A percentile compares a stretch with the other conserved stretches of the same genome.
Evolutionary conservation across 495 filamentous ascomycete genomes (phyloP).

Genomic region (Penicillium subrubescens): DNA sequence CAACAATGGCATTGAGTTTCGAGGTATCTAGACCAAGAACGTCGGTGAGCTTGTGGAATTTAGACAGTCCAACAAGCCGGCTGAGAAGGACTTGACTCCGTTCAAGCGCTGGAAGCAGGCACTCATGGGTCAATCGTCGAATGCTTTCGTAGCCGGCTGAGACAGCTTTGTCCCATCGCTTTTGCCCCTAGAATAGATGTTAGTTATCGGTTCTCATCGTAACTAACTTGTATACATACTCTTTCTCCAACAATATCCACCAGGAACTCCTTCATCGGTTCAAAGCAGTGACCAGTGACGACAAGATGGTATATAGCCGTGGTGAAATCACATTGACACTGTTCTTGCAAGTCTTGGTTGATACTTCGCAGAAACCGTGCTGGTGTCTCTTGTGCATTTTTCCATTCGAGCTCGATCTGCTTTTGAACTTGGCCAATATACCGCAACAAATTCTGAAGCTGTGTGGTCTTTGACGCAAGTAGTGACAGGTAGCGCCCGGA

Average conservation of each 20-base stretch:
- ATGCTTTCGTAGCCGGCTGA: conserved; percentile 74
- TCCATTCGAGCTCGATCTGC: conserved; percentile 78
- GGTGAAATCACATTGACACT: conserved; percentile 63
- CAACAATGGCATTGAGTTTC: conserved; percentile 60
- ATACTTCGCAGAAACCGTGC: conserved; percentile 73
- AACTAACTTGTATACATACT: conserved; percentile 47
- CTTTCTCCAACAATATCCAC: conserved; percentile 83
- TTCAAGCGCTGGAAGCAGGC: conserved; percentile 84
- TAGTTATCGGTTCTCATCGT: conserved; percentile 13
- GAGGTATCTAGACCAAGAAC: conserved; percentile 64
- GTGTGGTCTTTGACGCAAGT: conserved; percentile 81
- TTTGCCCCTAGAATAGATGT: conserved; percentile 69
- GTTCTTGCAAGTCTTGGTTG: conserved; percentile 62
- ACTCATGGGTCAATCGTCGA: conserved; percentile 77
- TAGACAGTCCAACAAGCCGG: conserved; percentile 81
- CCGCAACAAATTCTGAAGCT: conserved; percentile 79
- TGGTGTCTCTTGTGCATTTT: conserved; percentile 78
- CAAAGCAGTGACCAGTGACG: conserved; percentile 78
- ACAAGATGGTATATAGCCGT: conserved; percentile 84
- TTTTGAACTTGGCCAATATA: conserved; percentile 78
- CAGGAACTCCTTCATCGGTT: conserved; percentile 81
- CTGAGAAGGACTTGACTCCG: conserved; percentile 80
- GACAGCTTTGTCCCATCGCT: conserved; percentile 91
- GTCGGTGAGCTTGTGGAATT: conserved; percentile 70
- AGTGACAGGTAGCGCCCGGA: conserved; percentile 80